phyloP scores from a whole-genome alignment of 495 filamentous ascomycete species.

The Penicillium bovifimosum region DNA sequence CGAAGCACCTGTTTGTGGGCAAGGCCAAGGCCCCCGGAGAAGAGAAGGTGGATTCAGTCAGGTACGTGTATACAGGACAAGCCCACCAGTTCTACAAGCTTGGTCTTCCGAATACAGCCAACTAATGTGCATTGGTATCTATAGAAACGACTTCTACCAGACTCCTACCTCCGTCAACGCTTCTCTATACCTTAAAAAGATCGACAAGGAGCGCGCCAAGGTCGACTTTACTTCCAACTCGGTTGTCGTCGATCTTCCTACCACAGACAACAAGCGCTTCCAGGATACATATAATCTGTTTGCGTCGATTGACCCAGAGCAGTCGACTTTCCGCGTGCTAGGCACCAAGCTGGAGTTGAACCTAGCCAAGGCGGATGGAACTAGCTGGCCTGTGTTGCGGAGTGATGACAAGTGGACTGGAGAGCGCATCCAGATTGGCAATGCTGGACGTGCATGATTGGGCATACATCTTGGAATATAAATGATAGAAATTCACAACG shows the following conservation, averaged over 20 bases:
- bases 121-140: neutral
- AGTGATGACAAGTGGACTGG: slow-evolving; percentile 74
- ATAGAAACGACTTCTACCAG: slow-evolving; percentile 91
- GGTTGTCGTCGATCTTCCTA: slow-evolving; percentile 73
- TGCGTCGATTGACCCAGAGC: slow-evolving; percentile 64
- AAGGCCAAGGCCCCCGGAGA: slow-evolving; percentile 58
- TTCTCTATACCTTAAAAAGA: slow-evolving; percentile 94
- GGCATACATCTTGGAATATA: neutral
- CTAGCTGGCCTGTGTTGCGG: slow-evolving; percentile 83
- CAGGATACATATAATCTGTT: slow-evolving; percentile 69
- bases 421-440: slow-evolving; percentile 77
- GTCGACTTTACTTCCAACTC: slow-evolving; percentile 58
- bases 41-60: slow-evolving; percentile 59
- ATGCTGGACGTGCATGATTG: slow-evolving; percentile 60
- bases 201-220: slow-evolving; percentile 70
- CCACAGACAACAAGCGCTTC: slow-evolving; percentile 80
- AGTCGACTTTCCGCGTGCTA: slow-evolving; percentile 75
- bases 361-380: slow-evolving; percentile 74
- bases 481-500: neutral
- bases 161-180: slow-evolving; percentile 79
- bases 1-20: slow-evolving; percentile 80
- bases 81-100: neutral
- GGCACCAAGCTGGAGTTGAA: slow-evolving; percentile 93
- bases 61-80: slow-evolving; percentile 43
- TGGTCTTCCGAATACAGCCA: neutral